Evolutionary conservation across 768 basidiomycete species (phyloP).

Genomic region (Xanthoconium stramineum): DNA sequence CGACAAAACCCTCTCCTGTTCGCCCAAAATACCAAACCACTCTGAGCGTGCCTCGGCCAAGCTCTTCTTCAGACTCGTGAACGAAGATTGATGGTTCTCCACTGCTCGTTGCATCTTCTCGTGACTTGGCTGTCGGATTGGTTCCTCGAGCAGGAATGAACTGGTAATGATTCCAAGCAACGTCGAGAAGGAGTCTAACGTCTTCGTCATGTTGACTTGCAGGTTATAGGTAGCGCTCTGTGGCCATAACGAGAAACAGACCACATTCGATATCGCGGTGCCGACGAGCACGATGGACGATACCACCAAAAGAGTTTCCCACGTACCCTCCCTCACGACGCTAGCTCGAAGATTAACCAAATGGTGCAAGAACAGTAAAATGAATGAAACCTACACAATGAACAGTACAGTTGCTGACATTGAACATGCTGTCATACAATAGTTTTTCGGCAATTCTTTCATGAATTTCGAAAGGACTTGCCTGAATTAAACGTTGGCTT

Average conservation of each 20-base stretch:
- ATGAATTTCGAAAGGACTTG: constrained; percentile 22
- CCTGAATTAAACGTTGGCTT: constrained; percentile 91
- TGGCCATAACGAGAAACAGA: constrained; percentile 84
- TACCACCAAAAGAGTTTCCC: constrained; percentile 69
- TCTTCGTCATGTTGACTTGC: constrained; percentile 80
- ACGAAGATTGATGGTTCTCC: constrained; percentile 82
- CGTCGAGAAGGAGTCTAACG: constrained; percentile 85
- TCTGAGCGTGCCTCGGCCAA: constrained; percentile 87
- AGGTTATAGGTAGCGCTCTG: constrained; percentile 81
- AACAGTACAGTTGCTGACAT: constrained; percentile 85
- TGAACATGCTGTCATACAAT: constrained; percentile 57
- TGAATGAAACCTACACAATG: constrained; percentile 55
- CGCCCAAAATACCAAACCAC: constrained; percentile 43
- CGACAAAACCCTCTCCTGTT: constrained; percentile 24
- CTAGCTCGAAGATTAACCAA: constrained; percentile 34
- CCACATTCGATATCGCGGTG: constrained; percentile 70
- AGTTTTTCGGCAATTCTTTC: background rate
- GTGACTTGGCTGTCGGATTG: constrained; percentile 51
- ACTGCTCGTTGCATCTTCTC: constrained; percentile 76
- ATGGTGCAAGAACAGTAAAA: background rate
- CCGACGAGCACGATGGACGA: constrained; percentile 78
- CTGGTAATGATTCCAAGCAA: constrained; percentile 77
- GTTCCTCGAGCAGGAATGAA: constrained; percentile 81
- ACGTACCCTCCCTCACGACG: constrained; percentile 86
- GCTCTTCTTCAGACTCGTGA: constrained; percentile 85